These are phyloP conservation scores for Asclepias syriaca DNA, from an alignment of 257 asterid species.

Conservation along the genomic window DNA sequence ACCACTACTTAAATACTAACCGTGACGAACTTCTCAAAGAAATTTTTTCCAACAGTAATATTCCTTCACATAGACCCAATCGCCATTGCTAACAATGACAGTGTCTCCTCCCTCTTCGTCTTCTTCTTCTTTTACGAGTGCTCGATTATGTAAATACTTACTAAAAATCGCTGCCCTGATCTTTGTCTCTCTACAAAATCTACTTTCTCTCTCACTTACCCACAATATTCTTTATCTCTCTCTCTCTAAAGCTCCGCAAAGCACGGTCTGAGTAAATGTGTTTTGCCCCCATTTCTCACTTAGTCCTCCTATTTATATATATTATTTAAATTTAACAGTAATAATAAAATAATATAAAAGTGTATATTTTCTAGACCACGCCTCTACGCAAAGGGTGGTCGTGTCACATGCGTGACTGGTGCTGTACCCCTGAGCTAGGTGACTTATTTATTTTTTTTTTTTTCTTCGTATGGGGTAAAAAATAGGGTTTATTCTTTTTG, in stretches of 20 bases:
- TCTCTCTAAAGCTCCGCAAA: slow-evolving; percentile 15
- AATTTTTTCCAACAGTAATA: neutral
- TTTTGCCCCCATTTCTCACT: slow-evolving; percentile 10
- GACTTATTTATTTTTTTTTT: neutral
- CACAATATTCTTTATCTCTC: neutral
- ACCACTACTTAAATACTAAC: neutral
- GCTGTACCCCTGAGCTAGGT: neutral
- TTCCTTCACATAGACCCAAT: slow-evolving; percentile 7
- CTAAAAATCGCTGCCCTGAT: neutral
- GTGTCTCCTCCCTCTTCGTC: neutral
- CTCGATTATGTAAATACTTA: neutral
- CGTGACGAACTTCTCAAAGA: slow-evolving; percentile 7
- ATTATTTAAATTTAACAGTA: neutral
- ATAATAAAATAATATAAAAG: neutral
- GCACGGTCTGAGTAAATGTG: slow-evolving; percentile 20
- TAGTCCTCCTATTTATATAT: slow-evolving; percentile 24
- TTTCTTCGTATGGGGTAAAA: neutral
- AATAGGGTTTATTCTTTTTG: neutral
- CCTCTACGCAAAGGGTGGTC: slow-evolving; percentile 20
- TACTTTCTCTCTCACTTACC: slow-evolving; percentile 20
- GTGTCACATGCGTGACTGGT: slow-evolving; percentile 21
- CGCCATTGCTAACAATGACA: neutral
- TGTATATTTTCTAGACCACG: slow-evolving; percentile 8
- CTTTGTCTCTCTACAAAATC: slow-evolving; percentile 17
- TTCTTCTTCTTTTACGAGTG: neutral